phyloP scores from a whole-genome alignment of 2,329 filamentous ascomycete genomes.

The Aspergillus persii region DNA sequence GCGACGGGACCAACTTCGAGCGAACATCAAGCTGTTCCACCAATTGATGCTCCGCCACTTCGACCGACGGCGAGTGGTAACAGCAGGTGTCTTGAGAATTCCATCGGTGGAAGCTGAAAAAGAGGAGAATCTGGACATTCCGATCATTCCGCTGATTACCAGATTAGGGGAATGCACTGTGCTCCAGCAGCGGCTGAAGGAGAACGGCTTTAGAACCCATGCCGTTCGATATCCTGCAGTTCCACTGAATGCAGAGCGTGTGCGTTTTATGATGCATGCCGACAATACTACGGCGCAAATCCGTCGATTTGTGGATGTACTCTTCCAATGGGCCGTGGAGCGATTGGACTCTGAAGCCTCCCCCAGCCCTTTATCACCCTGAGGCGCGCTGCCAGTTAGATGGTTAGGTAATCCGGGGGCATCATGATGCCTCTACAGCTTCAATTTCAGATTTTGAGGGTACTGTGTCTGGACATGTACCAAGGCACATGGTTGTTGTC shows the following conservation, averaged over 20 bases:
- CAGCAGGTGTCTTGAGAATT: background rate
- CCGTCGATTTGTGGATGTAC: background rate
- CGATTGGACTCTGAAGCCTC: too few species aligned
- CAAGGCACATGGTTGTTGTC: too few species aligned
- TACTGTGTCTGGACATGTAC: too few species aligned
- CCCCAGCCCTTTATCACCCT: too few species aligned
- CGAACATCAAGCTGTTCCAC: background rate
- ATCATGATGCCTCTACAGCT: too few species aligned
- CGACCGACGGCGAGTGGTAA: background rate
- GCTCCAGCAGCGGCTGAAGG: background rate
- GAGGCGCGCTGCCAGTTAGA: too few species aligned
- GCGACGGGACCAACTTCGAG: slow-evolving; percentile 5
- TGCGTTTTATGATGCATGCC: slow-evolving; percentile 10
- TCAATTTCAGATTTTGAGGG: too few species aligned
- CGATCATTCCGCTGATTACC: slow-evolving; percentile 6
- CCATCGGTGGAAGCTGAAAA: background rate
- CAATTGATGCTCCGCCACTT: background rate
- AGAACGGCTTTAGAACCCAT: background rate
- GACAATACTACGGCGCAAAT: slow-evolving; percentile 7
- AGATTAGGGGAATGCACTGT: background rate
- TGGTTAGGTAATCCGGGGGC: too few species aligned
- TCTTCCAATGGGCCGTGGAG: slow-evolving; percentile 5
- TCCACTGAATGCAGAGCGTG: background rate
- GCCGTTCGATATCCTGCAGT: slow-evolving; percentile 6
- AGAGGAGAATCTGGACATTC: background rate